phyloP scores from a whole-genome alignment of 2,329 filamentous ascomycete species.

The Cercospora nicotianae region DNA sequence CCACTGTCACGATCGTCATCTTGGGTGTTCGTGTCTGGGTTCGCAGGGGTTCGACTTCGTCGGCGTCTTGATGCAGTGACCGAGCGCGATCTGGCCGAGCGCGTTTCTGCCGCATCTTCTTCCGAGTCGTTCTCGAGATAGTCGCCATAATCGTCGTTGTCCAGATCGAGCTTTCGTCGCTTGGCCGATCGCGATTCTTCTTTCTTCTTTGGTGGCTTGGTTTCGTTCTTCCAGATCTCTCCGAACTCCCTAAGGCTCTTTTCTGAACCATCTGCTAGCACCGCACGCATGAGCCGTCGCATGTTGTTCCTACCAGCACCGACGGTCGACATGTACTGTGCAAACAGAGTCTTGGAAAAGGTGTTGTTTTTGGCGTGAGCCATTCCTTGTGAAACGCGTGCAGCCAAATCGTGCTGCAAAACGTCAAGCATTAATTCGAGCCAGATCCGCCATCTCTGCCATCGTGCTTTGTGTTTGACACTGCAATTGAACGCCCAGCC shows the following conservation, averaged over 20 bases:
- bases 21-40: conserved; percentile 7
- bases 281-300: conserved; percentile 61
- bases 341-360: conserved; percentile 59
- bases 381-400: conserved; percentile 44
- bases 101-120: conserved; percentile 23
- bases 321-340: conserved; percentile 56
- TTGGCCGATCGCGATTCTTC: conserved; percentile 60
- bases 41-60: conserved; percentile 10
- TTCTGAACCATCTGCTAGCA: conserved; percentile 65
- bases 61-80: conserved; percentile 13
- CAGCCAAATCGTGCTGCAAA: conserved; percentile 68
- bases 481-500: conserved; percentile 96
- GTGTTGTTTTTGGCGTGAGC: conserved; percentile 26
- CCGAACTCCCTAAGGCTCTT: conserved; percentile 56
- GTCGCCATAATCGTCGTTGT: conserved; percentile 47
- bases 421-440: conserved; percentile 76
- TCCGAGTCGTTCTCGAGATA: conserved; percentile 38
- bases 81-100: conserved; percentile 20
- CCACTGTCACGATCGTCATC: conserved; percentile 12
- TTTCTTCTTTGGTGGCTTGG: conserved; percentile 47
- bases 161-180: conserved; percentile 51
- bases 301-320: conserved; percentile 43
- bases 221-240: conserved; percentile 69
- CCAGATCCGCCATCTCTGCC: conserved; percentile 80
- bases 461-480: conserved; percentile 67